phyloP scores from a whole-genome alignment of 2,329 filamentous ascomycete species.

The Ceratocystiopsis sp. region DNA sequence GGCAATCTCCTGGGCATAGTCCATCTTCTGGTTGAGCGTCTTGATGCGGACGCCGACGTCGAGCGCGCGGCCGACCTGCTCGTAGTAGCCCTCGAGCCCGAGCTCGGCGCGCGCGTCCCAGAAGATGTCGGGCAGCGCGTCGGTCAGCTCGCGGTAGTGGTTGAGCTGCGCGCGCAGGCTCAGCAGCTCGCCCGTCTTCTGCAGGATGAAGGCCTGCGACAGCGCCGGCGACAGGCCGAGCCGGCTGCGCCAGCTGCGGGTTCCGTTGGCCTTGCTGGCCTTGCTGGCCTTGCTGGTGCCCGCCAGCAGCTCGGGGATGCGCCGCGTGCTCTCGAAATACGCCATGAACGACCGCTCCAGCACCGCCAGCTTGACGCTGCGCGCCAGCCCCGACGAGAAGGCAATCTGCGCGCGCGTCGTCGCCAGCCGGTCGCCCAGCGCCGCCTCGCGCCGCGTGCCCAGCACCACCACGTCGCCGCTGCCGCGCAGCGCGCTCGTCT shows the following conservation, averaged over 20 bases:
- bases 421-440: constrained; percentile 29
- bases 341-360: constrained; percentile 66
- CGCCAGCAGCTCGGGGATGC: constrained; percentile 60
- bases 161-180: constrained; percentile 84
- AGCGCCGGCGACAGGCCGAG: constrained; percentile 15
- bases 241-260: constrained; percentile 22
- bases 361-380: constrained; percentile 85
- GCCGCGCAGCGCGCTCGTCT: constrained; percentile 59
- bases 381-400: constrained; percentile 83
- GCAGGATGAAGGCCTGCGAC: constrained; percentile 65
- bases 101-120: constrained; percentile 87
- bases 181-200: constrained; percentile 85
- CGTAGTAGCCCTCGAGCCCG: constrained; percentile 85
- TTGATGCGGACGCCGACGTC: constrained; percentile 87
- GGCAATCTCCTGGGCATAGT: constrained; percentile 92
- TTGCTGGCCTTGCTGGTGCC: constrained; percentile 18
- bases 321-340: constrained; percentile 75
- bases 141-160: constrained; percentile 90
- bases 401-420: constrained; percentile 81
- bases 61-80: constrained; percentile 74
- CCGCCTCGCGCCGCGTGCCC: constrained; percentile 48
- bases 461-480: constrained; percentile 83
- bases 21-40: constrained; percentile 89
- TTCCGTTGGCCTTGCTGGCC: constrained; percentile 11
- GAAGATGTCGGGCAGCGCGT: constrained; percentile 87